These are phyloP conservation scores for Zymoseptoria pseudotritici DNA, from an alignment of 2,329 filamentous ascomycete species.

Conservation along the genomic window DNA sequence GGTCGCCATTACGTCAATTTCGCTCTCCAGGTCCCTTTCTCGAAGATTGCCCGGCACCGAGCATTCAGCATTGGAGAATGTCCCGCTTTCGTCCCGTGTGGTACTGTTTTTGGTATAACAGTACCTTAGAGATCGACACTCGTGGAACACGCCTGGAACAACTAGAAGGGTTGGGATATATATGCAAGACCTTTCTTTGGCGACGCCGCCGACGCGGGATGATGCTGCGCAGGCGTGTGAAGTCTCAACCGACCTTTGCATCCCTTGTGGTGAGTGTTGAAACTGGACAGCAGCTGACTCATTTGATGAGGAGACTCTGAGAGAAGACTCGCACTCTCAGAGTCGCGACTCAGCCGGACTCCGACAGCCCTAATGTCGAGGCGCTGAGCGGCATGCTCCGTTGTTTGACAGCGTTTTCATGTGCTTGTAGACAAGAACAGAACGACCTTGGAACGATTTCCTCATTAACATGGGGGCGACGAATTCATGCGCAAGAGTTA, in stretches of 20 bases:
- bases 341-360: background rate
- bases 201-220: background rate
- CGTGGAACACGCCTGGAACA: background rate
- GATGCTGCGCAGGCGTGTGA: background rate
- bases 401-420: background rate
- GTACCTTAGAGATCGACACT: background rate
- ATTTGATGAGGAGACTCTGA: background rate
- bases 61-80: background rate
- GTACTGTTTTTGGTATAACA: background rate
- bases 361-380: background rate
- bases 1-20: background rate
- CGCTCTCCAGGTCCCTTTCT: background rate
- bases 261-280: too few relatives aligned
- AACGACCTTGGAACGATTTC: too few relatives aligned
- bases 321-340: background rate
- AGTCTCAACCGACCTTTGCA: background rate
- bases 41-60: background rate
- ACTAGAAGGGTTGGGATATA: background rate
- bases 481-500: too few relatives aligned
- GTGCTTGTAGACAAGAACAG: too few relatives aligned
- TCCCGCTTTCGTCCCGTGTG: background rate
- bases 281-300: too few relatives aligned
- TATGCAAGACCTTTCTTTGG: background rate
- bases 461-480: too few relatives aligned
- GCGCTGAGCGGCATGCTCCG: too few relatives aligned